Percentiles rank a stretch among this genome's conserved stretches.
These are phyloP conservation scores for Yamadazyma diospyri DNA, from an alignment of 1,139 yeast species.

Conservation along the genomic window DNA sequence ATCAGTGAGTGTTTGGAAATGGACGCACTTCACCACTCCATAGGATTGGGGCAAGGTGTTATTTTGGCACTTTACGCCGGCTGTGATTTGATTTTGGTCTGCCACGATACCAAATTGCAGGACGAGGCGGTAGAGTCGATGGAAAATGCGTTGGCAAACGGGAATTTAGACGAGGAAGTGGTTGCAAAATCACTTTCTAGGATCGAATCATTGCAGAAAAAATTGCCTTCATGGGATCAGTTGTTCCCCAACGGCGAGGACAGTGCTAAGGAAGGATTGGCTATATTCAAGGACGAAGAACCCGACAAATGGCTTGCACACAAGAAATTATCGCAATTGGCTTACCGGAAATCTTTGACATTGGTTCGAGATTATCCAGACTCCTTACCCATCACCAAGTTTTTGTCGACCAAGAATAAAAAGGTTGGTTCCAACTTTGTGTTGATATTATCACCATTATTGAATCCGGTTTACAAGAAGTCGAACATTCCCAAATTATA, in stretches of 20 bases:
- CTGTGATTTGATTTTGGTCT: constrained; percentile 63
- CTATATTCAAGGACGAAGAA: constrained; percentile 23
- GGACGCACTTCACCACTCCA: constrained; percentile 60
- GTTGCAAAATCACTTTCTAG: constrained; percentile 41
- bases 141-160: constrained; percentile 50
- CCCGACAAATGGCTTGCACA: constrained; percentile 43
- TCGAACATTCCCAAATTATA: constrained; percentile 23
- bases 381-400: constrained; percentile 50
- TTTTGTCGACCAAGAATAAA: constrained; percentile 8
- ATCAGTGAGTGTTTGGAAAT: constrained; percentile 63
- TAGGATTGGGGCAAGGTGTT: constrained; percentile 67
- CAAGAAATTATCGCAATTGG: constrained; percentile 39
- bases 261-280: constrained; percentile 25
- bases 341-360: constrained; percentile 55
- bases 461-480: constrained; percentile 41
- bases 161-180: constrained; percentile 46
- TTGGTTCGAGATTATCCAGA: constrained; percentile 54
- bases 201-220: constrained; percentile 42
- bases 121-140: constrained; percentile 57
- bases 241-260: constrained; percentile 39
- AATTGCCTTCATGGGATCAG: constrained; percentile 47
- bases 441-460: constrained; percentile 52
- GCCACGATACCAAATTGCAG: constrained; percentile 56
- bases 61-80: constrained; percentile 61
- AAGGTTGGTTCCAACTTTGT: constrained; percentile 28